Evolutionary conservation across 1,284 basidiomycete species (phyloP), one percentile per base, ranked within the genome.

Genomic region (Cryptococcus sp.): DNA sequence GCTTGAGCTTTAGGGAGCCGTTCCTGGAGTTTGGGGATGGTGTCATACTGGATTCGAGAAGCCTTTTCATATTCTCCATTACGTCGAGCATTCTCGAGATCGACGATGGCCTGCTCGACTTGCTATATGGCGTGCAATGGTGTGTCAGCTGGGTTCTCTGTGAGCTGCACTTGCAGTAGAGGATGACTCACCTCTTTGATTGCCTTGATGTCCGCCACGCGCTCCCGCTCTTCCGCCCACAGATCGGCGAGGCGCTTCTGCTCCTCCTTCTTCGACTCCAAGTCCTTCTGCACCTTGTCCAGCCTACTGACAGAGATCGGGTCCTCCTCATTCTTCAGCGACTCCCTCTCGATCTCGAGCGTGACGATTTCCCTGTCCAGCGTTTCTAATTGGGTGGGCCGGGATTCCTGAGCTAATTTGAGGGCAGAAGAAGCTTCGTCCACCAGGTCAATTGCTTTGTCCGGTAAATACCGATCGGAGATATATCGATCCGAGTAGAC

Each of bases 381-480:
- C 1, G 83, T 82, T 70, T 96, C 93, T 3, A 97, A 82, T 61
- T 87, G 86, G 62, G 92, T 89, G 0, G 93, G 94, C 71, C 93
- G 92, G 45, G 85, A 88, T 73, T 96, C 94, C 69, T 94, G 93
- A 1, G 92, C 88, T 4, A 97, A 85, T 1, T 93, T 86, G n/a
- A 96, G 81, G 0, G 91, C 82, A 6, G 89, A 90, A 6, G 90
- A 89, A 1, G 92, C 91, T 77, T 95, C 93, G 75, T 96, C 93
- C 2, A 96, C 85, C 3, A 95, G 83, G 75, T 79, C 78, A 56
- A 93, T 91, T 5, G 90, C 89, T 75, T 93, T 93, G 81, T 95
- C 93, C 0, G 93, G 93, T 1, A 94, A 82, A 76, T 85, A 91
- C 1, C 92, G 84, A 72, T 93, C 90, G 0, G 90, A 86, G 64